These are phyloP conservation scores for Daldinia sp. DNA, from an alignment of 2,329 filamentous ascomycete species.

Conservation along the genomic window DNA sequence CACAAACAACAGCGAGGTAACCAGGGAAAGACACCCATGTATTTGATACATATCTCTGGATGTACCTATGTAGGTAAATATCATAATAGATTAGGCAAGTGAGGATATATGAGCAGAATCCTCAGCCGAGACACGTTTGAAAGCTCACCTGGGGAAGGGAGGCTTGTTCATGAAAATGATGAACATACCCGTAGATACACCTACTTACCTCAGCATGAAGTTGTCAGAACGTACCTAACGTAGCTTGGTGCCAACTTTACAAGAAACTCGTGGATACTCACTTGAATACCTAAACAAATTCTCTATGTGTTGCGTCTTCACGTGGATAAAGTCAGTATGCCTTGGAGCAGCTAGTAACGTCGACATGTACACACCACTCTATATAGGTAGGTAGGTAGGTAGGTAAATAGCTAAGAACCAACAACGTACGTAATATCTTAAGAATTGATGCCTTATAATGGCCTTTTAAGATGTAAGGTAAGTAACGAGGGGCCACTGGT, in stretches of 20 bases:
- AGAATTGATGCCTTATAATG: slow-evolving; percentile 23
- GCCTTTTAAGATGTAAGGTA: slow-evolving; percentile 27
- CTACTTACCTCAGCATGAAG: not conserved
- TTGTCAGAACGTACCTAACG: not conserved
- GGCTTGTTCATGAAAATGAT: not conserved
- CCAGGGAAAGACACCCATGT: not conserved
- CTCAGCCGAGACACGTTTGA: not conserved
- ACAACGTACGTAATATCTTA: slow-evolving; percentile 20
- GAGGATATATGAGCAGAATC: not conserved
- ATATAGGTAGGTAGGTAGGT: not conserved
- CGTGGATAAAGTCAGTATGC: not conserved
- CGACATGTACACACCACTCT: not conserved
- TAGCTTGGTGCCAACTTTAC: not conserved
- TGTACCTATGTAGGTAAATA: not conserved
- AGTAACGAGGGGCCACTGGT: slow-evolving; percentile 3
- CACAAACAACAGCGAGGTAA: slow-evolving; percentile 15
- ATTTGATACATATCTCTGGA: not conserved
- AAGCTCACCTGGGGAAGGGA: not conserved
- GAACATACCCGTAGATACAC: not conserved
- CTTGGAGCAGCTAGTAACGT: not conserved
- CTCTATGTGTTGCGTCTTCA: not conserved
- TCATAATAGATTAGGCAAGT: not conserved
- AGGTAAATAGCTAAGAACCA: slow-evolving; percentile 17
- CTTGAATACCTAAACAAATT: not conserved
- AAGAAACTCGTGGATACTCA: not conserved